Base-by-base conservation (phyloP, 495 filamentous ascomycete genomes). In the Bombardia bombarda region DNA sequence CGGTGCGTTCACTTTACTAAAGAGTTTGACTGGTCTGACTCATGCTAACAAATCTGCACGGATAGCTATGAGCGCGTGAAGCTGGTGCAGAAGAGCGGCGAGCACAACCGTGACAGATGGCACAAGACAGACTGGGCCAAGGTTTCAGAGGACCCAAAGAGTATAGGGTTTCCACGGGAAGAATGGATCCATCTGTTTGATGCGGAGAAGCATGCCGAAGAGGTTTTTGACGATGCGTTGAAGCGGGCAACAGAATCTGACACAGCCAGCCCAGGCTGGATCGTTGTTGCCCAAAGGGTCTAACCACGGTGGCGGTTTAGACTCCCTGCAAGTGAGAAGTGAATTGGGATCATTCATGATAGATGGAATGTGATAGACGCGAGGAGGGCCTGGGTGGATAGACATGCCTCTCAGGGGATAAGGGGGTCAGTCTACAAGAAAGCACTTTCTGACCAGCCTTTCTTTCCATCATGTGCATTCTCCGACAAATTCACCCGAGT, bases 151-250 rank as follows among this genome's bases (percentile, higher is more conserved):
- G 62, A 75, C 43, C 73, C 73, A 0, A 61, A 66, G 53, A 77
- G 64, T 20, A 72, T 79, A 36, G 65, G 67, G 30, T 63, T 79
- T 20, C 74, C 70, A 7, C 58, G 74, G 0, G 70, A 77, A 46
- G 73, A 72, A 33, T 79, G 75, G 75, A 75, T 79, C n/a, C 73
- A 76, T 38, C 39, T 53, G 1, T 69, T 70, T 48, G 75, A 79
- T 40, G 66, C 73, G 1, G 75, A 77, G 63, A 72, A 67, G 52
- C 62, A 78, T 42, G 67, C 74, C 4, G 69, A 75, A 30, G 74
- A 77, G 40, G 60, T 58, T 13, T 76, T 74, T 48, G 70, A 71
- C 16, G 61, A 63, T 28, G 43, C 57, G 12, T 61, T 72, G 16
- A 53, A 50, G 40, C 38, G 49, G 37, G 39, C 50, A 8, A 47